Evolutionary conservation across 2,329 filamentous ascomycete genomes (phyloP).

Genomic region (Colletotrichum somersetense): DNA sequence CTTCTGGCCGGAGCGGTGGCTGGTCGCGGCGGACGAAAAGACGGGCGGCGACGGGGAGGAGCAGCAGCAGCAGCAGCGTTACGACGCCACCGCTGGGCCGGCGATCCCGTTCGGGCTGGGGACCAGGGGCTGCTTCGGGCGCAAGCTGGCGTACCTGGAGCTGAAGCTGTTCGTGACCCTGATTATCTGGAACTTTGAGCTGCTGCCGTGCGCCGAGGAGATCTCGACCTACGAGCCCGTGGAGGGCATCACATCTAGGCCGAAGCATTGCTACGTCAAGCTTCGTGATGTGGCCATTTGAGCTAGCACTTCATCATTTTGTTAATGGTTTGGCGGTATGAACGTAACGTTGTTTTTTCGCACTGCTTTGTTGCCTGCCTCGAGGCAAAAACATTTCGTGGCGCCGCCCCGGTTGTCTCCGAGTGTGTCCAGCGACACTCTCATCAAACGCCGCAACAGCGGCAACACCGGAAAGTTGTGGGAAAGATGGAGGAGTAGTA

Average conservation of each 20-base stretch:
- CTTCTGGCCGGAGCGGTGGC: constrained; percentile 27
- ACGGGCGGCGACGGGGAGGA: background rate
- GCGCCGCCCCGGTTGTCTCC: too few relatives aligned
- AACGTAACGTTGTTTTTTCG: too few relatives aligned
- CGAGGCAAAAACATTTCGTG: too few relatives aligned
- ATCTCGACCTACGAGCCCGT: background rate
- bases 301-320: too few relatives aligned
- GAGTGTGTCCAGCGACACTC: too few relatives aligned
- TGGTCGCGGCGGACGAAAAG: background rate
- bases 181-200: background rate
- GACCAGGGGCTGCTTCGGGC: background rate
- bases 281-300: background rate
- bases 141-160: background rate
- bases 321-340: too few relatives aligned
- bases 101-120: background rate
- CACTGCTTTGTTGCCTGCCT: too few relatives aligned
- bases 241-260: background rate
- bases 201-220: background rate
- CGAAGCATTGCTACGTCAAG: background rate
- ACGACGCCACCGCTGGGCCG: background rate
- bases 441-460: too few relatives aligned
- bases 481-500: too few relatives aligned
- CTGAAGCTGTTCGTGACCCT: background rate
- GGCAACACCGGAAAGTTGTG: too few relatives aligned
- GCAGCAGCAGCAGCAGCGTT: background rate